Conservation (phyloP, 139 green algal species). For the Closterium sp. region DNA sequence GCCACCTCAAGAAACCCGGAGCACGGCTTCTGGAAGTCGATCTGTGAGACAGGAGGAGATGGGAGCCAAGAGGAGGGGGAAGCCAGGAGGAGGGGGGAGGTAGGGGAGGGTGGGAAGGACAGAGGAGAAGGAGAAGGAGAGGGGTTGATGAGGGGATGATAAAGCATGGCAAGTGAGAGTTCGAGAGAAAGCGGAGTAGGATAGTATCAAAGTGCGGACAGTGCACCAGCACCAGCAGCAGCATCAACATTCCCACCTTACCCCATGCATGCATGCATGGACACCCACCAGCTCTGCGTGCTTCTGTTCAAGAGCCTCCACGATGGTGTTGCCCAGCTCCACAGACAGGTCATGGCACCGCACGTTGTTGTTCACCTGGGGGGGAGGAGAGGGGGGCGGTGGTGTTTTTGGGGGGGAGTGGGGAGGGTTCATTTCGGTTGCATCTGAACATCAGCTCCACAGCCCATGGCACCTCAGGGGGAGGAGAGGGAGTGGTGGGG, state of each 20-base stretch:
- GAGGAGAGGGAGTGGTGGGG: neutral
- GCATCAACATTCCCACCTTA: neutral
- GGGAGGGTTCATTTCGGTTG: too few relatives aligned
- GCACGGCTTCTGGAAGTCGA: constrained; percentile 39
- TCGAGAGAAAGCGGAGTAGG: too few relatives aligned
- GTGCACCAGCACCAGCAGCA: neutral
- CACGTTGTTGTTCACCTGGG: constrained; percentile 51
- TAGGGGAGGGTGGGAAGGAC: neutral
- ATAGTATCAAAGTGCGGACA: too few relatives aligned
- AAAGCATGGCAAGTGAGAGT: neutral
- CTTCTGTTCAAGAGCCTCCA: constrained; percentile 24
- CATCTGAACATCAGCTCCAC: too few relatives aligned
- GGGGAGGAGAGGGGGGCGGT: too few relatives aligned
- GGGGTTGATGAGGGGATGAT: neutral
- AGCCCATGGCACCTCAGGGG: neutral
- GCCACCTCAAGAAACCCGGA: constrained; percentile 43
- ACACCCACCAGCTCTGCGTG: constrained; percentile 39
- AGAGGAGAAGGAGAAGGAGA: neutral
- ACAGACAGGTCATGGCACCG: constrained; percentile 42
- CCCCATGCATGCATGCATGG: neutral
- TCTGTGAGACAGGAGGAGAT: neutral
- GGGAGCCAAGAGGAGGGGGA: neutral
- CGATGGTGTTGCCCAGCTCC: constrained; percentile 43
- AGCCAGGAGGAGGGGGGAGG: neutral
- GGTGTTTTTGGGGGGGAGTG: too few relatives aligned